Evolutionary conservation across 805 yeast genomes (phyloP).

Genomic region (Yamadazyma insecticola): DNA sequence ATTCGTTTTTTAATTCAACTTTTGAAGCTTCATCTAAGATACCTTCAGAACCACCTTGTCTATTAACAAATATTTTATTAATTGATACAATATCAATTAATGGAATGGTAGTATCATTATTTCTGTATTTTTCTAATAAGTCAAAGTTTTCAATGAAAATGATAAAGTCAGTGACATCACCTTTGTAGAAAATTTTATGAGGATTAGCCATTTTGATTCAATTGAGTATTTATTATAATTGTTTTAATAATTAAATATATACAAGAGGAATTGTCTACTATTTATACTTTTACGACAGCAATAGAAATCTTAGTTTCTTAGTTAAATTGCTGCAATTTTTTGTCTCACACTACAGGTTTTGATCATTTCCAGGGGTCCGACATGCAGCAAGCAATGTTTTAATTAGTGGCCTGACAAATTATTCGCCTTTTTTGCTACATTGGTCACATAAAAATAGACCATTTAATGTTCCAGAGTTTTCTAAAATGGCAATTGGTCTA

Average conservation of each 20-base stretch:
- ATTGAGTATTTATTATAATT: neutral
- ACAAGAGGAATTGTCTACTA: too few relatives aligned
- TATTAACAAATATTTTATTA: conserved; percentile 60
- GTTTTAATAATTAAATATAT: neutral
- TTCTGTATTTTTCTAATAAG: conserved; percentile 42
- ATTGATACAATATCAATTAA: conserved; percentile 57
- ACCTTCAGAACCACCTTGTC: conserved; percentile 70
- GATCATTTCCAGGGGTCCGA: too few relatives aligned
- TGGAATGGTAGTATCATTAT: conserved; percentile 52
- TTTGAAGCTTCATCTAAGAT: conserved; percentile 67
- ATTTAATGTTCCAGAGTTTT: too few relatives aligned
- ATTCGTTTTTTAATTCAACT: conserved; percentile 59
- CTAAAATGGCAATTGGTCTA: too few relatives aligned
- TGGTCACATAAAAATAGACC: too few relatives aligned
- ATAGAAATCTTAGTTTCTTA: too few relatives aligned
- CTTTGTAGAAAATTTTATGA: conserved; percentile 59
- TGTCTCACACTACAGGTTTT: too few relatives aligned
- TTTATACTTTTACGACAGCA: too few relatives aligned
- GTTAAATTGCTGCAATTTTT: too few relatives aligned
- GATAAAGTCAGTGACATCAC: conserved; percentile 58
- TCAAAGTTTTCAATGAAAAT: conserved; percentile 58
- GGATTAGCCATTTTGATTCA: conserved; percentile 17
- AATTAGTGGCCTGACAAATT: too few relatives aligned
- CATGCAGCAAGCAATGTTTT: too few relatives aligned
- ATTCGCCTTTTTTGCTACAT: too few relatives aligned